Evolutionary conservation across 139 green algal species (phyloP).

Genomic region (Picochlorum costavermella): DNA sequence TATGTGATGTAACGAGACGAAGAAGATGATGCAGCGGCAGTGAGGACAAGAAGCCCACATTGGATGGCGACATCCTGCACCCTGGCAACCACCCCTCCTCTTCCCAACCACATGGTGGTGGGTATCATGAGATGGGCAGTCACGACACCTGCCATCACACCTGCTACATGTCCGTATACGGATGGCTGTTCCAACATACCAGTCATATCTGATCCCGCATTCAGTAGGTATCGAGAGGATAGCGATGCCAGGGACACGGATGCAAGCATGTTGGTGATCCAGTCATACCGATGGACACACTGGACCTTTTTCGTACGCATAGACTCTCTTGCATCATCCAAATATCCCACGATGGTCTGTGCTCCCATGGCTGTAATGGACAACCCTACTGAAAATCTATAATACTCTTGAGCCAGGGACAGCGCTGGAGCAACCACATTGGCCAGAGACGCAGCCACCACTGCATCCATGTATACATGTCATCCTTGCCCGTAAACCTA

Average conservation of each 20-base stretch:
- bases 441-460: neutral
- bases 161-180: no score
- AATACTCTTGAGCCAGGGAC: constrained; percentile 10
- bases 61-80: no score
- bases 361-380: neutral
- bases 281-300: neutral
- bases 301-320: neutral
- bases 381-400: constrained; percentile 2
- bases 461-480: neutral
- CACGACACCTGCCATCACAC: no score
- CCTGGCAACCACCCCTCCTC: no score
- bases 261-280: neutral
- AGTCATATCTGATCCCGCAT: no score
- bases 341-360: neutral
- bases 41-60: no score
- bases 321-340: neutral
- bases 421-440: constrained; percentile 5
- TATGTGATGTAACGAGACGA: no score
- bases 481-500: neutral
- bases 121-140: no score
- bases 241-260: neutral
- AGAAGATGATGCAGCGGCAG: no score
- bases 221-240: no score
- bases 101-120: no score
- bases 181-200: no score